Conservation (phyloP, 75 land plant genomes). For the Selaginella moellendorffii region DNA sequence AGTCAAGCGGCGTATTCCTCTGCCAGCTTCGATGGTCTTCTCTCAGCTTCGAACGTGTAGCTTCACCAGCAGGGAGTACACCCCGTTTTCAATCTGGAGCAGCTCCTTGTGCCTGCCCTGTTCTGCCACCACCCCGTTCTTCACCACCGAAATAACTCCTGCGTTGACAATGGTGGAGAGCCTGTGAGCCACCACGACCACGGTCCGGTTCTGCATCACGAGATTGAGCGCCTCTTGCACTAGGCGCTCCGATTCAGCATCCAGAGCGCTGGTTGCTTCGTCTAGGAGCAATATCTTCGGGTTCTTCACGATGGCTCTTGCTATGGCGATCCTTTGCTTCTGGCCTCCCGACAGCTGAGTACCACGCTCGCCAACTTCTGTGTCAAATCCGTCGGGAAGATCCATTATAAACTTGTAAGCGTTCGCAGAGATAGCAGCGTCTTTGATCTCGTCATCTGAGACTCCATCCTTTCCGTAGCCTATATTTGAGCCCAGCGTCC, state of each 20-base stretch:
- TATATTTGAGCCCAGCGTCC: slow-evolving; percentile 43
- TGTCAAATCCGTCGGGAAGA: slow-evolving; percentile 52
- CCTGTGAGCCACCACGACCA: background rate
- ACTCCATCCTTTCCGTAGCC: slow-evolving; percentile 32
- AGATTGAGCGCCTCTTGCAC: background rate
- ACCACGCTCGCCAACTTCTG: slow-evolving; percentile 24
- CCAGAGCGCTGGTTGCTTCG: background rate
- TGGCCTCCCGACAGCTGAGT: background rate
- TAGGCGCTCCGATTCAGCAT: background rate
- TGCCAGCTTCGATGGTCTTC: too few species aligned
- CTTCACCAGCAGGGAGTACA: slow-evolving; percentile 7
- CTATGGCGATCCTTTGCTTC: background rate
- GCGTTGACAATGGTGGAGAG: slow-evolving; percentile 9
- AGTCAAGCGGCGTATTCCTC: too few species aligned
- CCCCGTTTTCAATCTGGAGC: slow-evolving; percentile 6
- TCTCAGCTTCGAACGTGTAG: background rate
- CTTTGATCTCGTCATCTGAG: slow-evolving; percentile 35
- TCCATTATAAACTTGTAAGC: slow-evolving; percentile 42
- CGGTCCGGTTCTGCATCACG: background rate
- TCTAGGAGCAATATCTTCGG: background rate
- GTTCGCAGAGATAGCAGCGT: slow-evolving; percentile 40
- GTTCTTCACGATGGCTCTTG: background rate
- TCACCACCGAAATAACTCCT: slow-evolving; percentile 4
- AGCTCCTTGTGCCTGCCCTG: slow-evolving; percentile 11
- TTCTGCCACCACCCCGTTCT: slow-evolving; percentile 12